Evolutionary conservation across 2,329 filamentous ascomycete genomes (phyloP).

Genomic region (Alternaria panax): DNA sequence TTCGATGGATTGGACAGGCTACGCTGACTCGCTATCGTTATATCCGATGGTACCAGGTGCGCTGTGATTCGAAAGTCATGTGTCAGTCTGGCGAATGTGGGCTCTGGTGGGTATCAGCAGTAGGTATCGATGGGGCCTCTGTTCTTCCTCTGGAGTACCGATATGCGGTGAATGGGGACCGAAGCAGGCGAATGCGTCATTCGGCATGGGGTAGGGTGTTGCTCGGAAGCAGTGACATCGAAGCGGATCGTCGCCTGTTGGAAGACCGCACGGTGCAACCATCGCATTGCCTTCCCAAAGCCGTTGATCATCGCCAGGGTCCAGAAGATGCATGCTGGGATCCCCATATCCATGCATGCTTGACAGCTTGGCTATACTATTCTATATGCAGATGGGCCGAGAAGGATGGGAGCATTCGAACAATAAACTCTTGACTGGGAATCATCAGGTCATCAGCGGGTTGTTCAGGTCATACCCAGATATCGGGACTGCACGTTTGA

Average conservation of each 20-base stretch:
- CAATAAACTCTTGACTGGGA: background rate
- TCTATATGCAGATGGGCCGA: background rate
- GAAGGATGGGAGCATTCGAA: background rate
- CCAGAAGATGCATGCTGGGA: slow-evolving; percentile 1
- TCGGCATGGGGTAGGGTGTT: background rate
- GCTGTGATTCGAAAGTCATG: slow-evolving; percentile 8
- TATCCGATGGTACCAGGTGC: slow-evolving; percentile 13
- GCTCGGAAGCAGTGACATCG: slow-evolving; percentile 1
- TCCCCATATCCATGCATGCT: slow-evolving; percentile 15
- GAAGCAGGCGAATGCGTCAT: slow-evolving; percentile 4
- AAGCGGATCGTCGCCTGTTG: slow-evolving; percentile 8
- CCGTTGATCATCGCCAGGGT: slow-evolving; percentile 18
- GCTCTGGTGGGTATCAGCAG: slow-evolving; percentile 10
- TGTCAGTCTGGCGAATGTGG: slow-evolving; percentile 19
- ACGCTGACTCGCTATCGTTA: slow-evolving; percentile 16
- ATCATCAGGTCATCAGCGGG: background rate
- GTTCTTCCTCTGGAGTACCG: background rate
- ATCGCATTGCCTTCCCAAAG: slow-evolving; percentile 20
- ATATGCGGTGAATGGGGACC: slow-evolving; percentile 1
- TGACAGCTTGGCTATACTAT: background rate
- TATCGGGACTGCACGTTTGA: background rate
- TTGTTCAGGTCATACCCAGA: background rate
- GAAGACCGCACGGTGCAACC: background rate
- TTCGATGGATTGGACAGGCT: slow-evolving; percentile 4
- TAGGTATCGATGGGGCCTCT: background rate